Evolutionary conservation across 1,284 basidiomycete genomes (phyloP).

Genomic region (Stygiomarasmius scandens): DNA sequence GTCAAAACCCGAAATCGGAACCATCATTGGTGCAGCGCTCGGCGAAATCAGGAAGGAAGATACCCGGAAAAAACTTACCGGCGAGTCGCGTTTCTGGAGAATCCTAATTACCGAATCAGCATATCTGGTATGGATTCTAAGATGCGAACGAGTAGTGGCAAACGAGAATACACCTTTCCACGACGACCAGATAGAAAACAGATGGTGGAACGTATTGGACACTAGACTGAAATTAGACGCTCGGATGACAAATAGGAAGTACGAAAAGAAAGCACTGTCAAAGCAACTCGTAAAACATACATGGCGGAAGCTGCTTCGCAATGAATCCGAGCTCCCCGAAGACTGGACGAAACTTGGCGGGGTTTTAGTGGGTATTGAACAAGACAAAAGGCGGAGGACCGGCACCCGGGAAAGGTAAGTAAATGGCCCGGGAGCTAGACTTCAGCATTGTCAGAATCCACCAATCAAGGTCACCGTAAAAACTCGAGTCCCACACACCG

Average conservation of each 20-base stretch:
- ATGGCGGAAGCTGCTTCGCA: too few species aligned
- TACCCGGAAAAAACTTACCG: background rate
- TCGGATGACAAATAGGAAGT: conserved; percentile 17
- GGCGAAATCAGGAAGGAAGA: background rate
- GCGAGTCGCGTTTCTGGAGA: background rate
- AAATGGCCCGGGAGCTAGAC: too few species aligned
- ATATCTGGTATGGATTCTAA: conserved; percentile 19
- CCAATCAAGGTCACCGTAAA: too few species aligned
- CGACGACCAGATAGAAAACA: background rate
- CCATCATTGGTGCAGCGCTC: background rate
- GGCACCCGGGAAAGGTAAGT: too few species aligned
- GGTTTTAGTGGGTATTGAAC: too few species aligned
- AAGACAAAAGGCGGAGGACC: too few species aligned
- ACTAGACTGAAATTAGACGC: conserved; percentile 9
- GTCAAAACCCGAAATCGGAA: background rate
- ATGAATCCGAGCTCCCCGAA: too few species aligned
- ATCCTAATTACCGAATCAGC: conserved; percentile 1
- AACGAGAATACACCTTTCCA: conserved; percentile 1
- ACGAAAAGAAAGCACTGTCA: conserved; percentile 16
- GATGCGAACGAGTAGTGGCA: conserved; percentile 21
- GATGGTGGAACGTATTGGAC: conserved; percentile 11
- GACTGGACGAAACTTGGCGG: too few species aligned
- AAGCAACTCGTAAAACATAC: conserved; percentile 18
- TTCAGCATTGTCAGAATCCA: too few species aligned
- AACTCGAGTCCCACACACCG: too few species aligned